These are phyloP conservation scores for Alectoria sarmentosa DNA, from an alignment of 495 filamentous ascomycete genomes.

Conservation along the genomic window DNA sequence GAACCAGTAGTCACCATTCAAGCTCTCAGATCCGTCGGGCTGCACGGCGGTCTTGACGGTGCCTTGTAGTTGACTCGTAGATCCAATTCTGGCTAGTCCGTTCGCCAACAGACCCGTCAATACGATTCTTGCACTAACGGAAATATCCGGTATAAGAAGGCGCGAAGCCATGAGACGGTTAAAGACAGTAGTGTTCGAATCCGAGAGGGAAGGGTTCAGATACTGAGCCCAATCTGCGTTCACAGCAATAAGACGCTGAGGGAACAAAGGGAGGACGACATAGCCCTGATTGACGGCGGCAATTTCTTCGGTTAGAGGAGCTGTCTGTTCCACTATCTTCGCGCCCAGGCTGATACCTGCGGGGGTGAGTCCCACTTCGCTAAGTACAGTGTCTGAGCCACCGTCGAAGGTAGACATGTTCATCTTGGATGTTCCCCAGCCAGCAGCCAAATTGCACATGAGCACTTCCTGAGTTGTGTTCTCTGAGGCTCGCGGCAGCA, in stretches of 20 bases:
- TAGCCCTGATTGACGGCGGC: background rate
- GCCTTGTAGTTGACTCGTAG: background rate
- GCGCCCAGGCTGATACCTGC: too few relatives aligned
- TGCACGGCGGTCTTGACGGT: background rate
- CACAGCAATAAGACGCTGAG: conserved; percentile 10
- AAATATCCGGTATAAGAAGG: background rate
- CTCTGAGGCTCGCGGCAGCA: background rate
- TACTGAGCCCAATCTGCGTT: conserved; percentile 18
- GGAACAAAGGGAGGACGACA: conserved; percentile 8
- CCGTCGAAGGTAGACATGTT: conserved; percentile 8
- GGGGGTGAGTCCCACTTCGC: background rate
- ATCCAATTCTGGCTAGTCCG: background rate
- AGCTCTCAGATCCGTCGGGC: background rate
- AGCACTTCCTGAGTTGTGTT: conserved; percentile 11
- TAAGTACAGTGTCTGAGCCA: background rate
- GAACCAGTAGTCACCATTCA: background rate
- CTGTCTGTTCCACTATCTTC: background rate
- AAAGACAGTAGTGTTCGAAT: conserved; percentile 17
- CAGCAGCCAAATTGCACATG: conserved; percentile 17
- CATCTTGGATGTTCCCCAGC: conserved; percentile 16
- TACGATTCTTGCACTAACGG: background rate
- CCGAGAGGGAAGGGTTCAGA: conserved; percentile 17
- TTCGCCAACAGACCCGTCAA: background rate
- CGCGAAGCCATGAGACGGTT: conserved; percentile 13
- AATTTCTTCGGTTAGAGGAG: background rate